Evolutionary conservation across 345 rosid genomes (phyloP).

Genomic region (Salix purpurea): DNA sequence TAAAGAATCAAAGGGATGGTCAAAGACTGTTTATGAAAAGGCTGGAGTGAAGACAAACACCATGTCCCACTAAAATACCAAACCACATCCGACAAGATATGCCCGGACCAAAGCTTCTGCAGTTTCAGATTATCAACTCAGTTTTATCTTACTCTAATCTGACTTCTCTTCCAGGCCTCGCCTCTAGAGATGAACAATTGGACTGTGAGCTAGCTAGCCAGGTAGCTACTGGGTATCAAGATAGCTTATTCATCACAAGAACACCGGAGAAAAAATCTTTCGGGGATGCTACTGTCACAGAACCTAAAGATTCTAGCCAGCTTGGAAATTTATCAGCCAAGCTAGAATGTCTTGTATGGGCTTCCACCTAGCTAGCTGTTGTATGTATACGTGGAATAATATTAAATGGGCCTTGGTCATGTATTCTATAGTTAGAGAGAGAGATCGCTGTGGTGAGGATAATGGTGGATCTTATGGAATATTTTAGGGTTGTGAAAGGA

Average conservation of each 20-base stretch:
- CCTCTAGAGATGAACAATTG: not conserved
- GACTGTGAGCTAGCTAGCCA: not conserved
- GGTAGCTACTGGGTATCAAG: not conserved
- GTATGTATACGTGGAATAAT: not conserved
- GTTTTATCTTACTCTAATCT: not conserved
- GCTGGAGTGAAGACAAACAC: constrained; percentile 7
- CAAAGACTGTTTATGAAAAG: constrained; percentile 25
- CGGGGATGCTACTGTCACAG: not conserved
- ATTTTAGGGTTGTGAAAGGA: not conserved
- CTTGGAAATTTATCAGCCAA: not conserved
- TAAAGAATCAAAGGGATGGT: constrained; percentile 16
- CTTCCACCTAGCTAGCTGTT: not conserved
- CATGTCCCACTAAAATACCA: not conserved
- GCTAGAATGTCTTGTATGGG: not conserved
- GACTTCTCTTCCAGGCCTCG: not conserved
- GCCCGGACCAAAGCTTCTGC: not conserved
- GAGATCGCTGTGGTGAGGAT: not conserved
- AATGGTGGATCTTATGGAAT: not conserved
- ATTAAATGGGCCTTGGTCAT: not conserved
- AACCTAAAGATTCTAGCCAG: not conserved
- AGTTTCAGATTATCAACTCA: not conserved
- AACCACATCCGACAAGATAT: not conserved
- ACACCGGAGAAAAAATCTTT: not conserved
- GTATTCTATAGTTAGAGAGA: not conserved
- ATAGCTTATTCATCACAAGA: not conserved